A percentile compares a stretch with the other conserved stretches of the same genome.
Conservation (phyloP, 306 rosid genomes). For the Crataegus laevigata region DNA sequence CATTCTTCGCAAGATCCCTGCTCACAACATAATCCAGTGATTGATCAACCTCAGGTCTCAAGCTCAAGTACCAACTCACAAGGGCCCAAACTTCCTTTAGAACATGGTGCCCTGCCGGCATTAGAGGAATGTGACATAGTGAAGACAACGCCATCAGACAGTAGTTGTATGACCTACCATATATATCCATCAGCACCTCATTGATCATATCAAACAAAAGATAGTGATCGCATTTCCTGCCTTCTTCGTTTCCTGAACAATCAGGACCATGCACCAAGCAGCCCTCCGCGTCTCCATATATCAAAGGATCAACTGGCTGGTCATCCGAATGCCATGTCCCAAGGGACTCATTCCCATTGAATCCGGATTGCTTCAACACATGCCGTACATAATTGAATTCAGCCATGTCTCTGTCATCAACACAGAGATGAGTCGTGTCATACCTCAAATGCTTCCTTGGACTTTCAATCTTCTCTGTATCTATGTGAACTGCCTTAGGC, state of each 20-base stretch:
- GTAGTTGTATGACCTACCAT: conserved; percentile 53
- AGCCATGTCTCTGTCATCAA: conserved; percentile 27
- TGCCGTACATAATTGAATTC: conserved; percentile 63
- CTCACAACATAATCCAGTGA: conserved; percentile 50
- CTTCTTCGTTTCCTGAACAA: conserved; percentile 39
- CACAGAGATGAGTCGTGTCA: conserved; percentile 24
- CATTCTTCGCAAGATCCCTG: conserved; percentile 45
- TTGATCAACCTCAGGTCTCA: conserved; percentile 24
- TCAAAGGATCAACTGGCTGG: conserved; percentile 46
- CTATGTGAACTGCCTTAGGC: conserved; percentile 5
- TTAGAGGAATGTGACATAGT: conserved; percentile 31
- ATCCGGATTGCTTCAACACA: conserved; percentile 58
- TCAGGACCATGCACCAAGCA: conserved; percentile 39
- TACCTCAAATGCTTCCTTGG: conserved; percentile 1
- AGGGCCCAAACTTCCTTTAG: conserved; percentile 53
- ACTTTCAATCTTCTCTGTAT: background rate
- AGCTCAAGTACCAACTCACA: conserved; percentile 46
- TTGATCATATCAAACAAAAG: conserved; percentile 69
- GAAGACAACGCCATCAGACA: conserved; percentile 44
- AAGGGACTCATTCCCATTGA: conserved; percentile 24
- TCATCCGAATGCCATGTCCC: conserved; percentile 55
- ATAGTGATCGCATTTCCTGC: conserved; percentile 39
- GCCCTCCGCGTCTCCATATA: conserved; percentile 51
- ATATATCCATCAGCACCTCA: conserved; percentile 61
- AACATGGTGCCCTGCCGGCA: conserved; percentile 45